These are phyloP conservation scores for Plasmodium knowlesi DNA, from an alignment of 169 alveolate species.

Conservation along the genomic window DNA sequence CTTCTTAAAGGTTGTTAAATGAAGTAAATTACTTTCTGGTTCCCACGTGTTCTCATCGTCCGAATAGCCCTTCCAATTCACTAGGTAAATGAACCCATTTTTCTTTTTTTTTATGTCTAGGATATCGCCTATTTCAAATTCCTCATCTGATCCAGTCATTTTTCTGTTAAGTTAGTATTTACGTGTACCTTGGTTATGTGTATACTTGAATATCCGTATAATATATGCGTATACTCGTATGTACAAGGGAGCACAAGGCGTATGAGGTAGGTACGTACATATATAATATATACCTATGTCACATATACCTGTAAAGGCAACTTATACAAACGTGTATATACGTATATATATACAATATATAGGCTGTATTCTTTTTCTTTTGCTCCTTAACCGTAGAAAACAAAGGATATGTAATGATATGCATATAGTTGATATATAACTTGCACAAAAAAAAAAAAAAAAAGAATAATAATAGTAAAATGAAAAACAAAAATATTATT, in stretches of 20 bases:
- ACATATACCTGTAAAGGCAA: neutral
- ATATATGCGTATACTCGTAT: neutral
- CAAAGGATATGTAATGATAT: neutral
- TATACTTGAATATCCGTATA: neutral
- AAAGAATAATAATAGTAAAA: neutral
- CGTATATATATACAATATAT: neutral
- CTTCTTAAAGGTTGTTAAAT: conserved; percentile 58
- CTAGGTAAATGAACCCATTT: conserved; percentile 76
- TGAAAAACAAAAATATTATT: neutral
- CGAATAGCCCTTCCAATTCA: conserved; percentile 86
- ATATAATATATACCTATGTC: neutral
- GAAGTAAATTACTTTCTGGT: conserved; percentile 79
- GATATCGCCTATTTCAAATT: conserved; percentile 72
- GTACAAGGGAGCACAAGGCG: neutral
- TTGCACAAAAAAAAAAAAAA: neutral
- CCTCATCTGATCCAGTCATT: conserved; percentile 74
- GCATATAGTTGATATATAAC: neutral
- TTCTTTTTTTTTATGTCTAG: conserved; percentile 59
- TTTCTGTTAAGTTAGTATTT: conserved; percentile 8
- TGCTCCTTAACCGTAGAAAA: neutral
- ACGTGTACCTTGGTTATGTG: neutral
- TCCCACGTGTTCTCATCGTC: conserved; percentile 87
- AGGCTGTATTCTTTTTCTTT: neutral
- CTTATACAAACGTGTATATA: neutral
- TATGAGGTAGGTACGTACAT: neutral